Conservation (phyloP, 352 stramenopile species). For the Phytophthora megakarya region DNA sequence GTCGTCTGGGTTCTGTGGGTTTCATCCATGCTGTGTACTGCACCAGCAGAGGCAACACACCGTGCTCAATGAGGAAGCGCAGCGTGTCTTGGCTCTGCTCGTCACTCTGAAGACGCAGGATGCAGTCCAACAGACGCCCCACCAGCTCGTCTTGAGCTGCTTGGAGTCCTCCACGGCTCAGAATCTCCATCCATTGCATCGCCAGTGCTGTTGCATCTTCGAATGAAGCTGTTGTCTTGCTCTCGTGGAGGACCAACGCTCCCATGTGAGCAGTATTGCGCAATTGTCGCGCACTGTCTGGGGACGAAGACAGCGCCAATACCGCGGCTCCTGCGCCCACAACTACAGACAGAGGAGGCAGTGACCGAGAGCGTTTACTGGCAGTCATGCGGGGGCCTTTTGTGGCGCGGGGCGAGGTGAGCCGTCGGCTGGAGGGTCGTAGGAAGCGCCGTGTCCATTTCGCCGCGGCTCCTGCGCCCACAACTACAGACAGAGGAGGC, state of each 20-base stretch:
- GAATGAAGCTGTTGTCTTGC: conserved; percentile 16
- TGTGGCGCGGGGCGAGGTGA: background rate
- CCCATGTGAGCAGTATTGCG: conserved; percentile 39
- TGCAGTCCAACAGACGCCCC: conserved; percentile 23
- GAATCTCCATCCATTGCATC: conserved; percentile 16
- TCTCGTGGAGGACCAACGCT: conserved; percentile 31
- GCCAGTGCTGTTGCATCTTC: conserved; percentile 1
- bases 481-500: conserved; percentile 21
- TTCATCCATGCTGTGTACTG: conserved; percentile 39
- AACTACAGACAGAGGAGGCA: conserved; percentile 24
- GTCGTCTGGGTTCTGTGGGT: conserved; percentile 33
- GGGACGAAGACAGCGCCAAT: conserved; percentile 18
- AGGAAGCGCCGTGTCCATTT: conserved; percentile 24
- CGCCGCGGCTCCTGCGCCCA: conserved; percentile 15
- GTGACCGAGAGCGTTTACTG: conserved; percentile 19
- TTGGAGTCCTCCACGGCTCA: conserved; percentile 20
- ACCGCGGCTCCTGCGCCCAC: conserved; percentile 17
- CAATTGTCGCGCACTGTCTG: conserved; percentile 17
- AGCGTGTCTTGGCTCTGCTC: conserved; percentile 29
- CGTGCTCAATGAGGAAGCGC: conserved; percentile 34
- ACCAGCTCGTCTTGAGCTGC: conserved; percentile 30
- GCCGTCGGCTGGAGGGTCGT: conserved; percentile 4
- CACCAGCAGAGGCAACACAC: conserved; percentile 39
- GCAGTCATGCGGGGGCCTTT: background rate
- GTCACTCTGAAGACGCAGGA: conserved; percentile 26